Evolutionary conservation across 331 rosid genomes (phyloP).

Genomic region (Cydonia oblonga): DNA sequence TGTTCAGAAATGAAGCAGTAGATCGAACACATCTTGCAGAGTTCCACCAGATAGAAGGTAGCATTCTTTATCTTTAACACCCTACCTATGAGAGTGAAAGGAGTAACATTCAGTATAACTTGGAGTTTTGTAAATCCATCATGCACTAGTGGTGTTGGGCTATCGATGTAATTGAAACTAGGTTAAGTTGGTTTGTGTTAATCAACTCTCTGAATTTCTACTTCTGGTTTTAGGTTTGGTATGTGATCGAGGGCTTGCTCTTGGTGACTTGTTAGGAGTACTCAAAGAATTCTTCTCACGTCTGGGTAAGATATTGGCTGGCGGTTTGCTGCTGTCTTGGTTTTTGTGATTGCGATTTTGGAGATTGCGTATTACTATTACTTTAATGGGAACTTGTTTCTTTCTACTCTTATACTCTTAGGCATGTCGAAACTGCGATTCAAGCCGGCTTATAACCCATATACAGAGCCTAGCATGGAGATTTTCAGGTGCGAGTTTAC

Average conservation of each 20-base stretch:
- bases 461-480: constrained; percentile 98
- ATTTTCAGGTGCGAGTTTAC: constrained; percentile 55
- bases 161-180: not conserved
- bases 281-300: constrained; percentile 83
- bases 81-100: not conserved
- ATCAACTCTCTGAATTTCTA: constrained; percentile 1
- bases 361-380: not conserved
- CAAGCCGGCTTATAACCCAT: constrained; percentile 95
- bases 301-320: constrained; percentile 39
- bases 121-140: not conserved
- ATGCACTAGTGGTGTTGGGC: not conserved
- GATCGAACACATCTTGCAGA: constrained; percentile 98
- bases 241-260: constrained; percentile 83
- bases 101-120: not conserved
- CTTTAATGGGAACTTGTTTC: not conserved
- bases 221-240: constrained; percentile 55
- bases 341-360: not conserved
- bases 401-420: constrained; percentile 17
- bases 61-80: not conserved
- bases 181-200: not conserved
- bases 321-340: not conserved
- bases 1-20: constrained; percentile 94
- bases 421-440: constrained; percentile 76
- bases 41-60: constrained; percentile 99
- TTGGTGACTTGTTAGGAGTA: constrained; percentile 78